Evolutionary conservation across 345 rosid species (phyloP), one percentile per base, ranked within the genome.

Genomic region (Bruguiera sexangula): DNA sequence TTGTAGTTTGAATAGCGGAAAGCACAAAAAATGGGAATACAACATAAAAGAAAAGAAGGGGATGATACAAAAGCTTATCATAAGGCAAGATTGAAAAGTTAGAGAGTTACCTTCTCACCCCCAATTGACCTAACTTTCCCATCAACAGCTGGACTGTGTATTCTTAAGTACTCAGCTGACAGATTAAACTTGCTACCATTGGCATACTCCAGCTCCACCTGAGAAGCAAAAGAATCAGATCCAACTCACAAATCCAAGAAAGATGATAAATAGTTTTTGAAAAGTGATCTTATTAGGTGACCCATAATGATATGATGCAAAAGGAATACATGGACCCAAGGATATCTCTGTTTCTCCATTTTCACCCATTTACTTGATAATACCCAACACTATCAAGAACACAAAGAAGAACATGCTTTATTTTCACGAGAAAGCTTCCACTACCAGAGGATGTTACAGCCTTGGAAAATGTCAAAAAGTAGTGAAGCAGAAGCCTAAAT

Each of bases 81-180:
- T 3, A 26, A 29, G 31, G 60, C 59, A 48, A 65, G 32, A 48
- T 60, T 29, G 65, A 69, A 56, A 59, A 66, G 21, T 15, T 53
- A 51, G 6, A 56, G 39, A 55, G 21, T n/a, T 64, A 91, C 97
- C 99, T 91, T 95, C 71, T 91, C 89, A 77, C 93, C 93, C 36
- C 89, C 87, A 10, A 95, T 61, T 70, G 97, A 86, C 70, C 96
- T 87, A 67, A 88, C 68, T 85, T 88, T 95, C 24, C 89, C 96
- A 78, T 95, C 97, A 65, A 87, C 97, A 76, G 97, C 96, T 19
- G 93, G 96, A 75, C 96, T 91, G 31, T 86, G 75, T 15, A 88
- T 73, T 76, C 99, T 83, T 52, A 91, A 77, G 78, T 84, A 89
- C 82, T 92, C 96, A 5, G 96, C 89, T 0, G 92, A 84, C 52